phyloP scores from a whole-genome alignment of 2,329 filamentous ascomycete species.

The Harringtonia aguacate region DNA sequence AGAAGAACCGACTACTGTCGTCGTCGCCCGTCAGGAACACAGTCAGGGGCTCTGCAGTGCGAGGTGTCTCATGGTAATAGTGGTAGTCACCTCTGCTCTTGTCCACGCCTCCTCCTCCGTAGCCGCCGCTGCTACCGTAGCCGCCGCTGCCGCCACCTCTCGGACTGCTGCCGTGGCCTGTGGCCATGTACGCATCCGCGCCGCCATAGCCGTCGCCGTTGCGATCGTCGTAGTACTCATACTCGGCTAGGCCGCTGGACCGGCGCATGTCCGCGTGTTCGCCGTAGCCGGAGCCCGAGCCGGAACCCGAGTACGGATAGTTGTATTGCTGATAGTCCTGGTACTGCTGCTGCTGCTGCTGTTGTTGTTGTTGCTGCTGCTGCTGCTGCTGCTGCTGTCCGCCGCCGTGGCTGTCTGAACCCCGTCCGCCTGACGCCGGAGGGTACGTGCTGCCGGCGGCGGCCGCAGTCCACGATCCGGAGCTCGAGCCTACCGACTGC shows the following conservation, averaged over 20 bases:
- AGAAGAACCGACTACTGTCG: background rate
- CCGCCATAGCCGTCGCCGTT: background rate
- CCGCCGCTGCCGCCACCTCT: background rate
- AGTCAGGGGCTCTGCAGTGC: background rate
- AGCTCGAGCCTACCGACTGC: slow-evolving; percentile 1
- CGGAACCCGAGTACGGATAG: too few relatives aligned
- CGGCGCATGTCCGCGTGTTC: too few relatives aligned
- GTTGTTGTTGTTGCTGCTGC: background rate
- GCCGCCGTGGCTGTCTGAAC: background rate
- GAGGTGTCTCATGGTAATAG: background rate
- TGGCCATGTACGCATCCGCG: background rate
- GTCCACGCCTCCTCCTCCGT: background rate
- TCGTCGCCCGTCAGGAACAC: background rate
- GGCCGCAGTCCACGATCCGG: slow-evolving; percentile 2
- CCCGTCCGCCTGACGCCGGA: background rate
- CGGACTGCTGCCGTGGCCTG: background rate
- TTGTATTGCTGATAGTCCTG: too few relatives aligned
- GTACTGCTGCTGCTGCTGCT: background rate
- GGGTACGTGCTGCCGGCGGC: background rate
- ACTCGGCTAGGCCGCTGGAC: background rate
- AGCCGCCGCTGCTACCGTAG: too few relatives aligned
- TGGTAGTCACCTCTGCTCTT: background rate
- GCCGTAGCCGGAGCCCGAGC: too few relatives aligned
- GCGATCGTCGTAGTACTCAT: background rate
- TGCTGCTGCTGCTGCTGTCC: background rate